Evolutionary conservation across 306 rosid genomes (phyloP).

Genomic region (Lathyrus sativus): DNA sequence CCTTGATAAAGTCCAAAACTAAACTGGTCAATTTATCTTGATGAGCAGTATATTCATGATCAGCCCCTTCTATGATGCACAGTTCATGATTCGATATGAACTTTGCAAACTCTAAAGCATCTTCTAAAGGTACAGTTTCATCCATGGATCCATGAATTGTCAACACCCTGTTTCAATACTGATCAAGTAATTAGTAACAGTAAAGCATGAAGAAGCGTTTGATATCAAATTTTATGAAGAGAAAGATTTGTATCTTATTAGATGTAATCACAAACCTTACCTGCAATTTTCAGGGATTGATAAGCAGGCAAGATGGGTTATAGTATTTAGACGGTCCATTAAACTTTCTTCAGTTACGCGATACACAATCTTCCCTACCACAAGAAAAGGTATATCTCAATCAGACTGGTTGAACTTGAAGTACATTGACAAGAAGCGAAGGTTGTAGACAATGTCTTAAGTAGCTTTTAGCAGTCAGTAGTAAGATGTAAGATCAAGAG

Average conservation of each 20-base stretch:
- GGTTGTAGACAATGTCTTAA: too few relatives aligned
- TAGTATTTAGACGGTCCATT: conserved; percentile 75
- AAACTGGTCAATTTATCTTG: conserved; percentile 64
- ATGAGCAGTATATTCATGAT: conserved; percentile 69
- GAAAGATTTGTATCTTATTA: background rate
- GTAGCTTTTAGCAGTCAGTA: too few relatives aligned
- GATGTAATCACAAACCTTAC: conserved; percentile 39
- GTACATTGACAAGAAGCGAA: too few relatives aligned
- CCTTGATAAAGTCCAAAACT: conserved; percentile 64
- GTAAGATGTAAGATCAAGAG: too few relatives aligned
- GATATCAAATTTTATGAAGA: conserved; percentile 12
- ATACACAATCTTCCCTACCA: conserved; percentile 59
- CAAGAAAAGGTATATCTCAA: too few relatives aligned
- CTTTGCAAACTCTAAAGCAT: conserved; percentile 70
- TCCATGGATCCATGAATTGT: conserved; percentile 91
- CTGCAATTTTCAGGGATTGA: conserved; percentile 66
- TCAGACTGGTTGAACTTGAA: too few relatives aligned
- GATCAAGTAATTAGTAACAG: conserved; percentile 13
- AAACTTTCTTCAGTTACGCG: conserved; percentile 84
- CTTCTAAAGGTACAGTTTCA: conserved; percentile 67
- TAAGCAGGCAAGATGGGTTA: conserved; percentile 60
- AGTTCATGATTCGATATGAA: conserved; percentile 67
- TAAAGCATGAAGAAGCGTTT: conserved; percentile 27
- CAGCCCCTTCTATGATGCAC: conserved; percentile 71
- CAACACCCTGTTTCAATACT: conserved; percentile 63